phyloP scores from a whole-genome alignment of 176 grass and related monocot genomes.

The Guadua angustifolia region DNA sequence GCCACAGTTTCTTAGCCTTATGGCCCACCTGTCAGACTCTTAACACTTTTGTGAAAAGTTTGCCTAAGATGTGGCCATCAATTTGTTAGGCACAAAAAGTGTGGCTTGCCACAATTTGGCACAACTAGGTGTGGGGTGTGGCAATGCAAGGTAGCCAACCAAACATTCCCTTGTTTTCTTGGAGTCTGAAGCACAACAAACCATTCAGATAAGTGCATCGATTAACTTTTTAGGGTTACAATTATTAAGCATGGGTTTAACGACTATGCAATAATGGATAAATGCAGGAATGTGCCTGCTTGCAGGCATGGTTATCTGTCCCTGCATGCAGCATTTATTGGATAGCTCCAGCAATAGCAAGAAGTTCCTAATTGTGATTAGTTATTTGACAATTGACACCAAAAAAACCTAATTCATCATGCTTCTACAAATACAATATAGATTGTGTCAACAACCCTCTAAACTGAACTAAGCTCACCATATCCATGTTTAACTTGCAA shows the following conservation, averaged over 20 bases:
- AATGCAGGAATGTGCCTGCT: background rate
- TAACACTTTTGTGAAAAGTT: too few relatives aligned
- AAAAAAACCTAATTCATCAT: background rate
- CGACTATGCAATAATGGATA: background rate
- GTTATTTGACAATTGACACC: background rate
- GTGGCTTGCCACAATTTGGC: too few relatives aligned
- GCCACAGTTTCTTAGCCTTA: too few relatives aligned
- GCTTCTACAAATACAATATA: slow-evolving; percentile 12
- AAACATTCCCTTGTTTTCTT: background rate
- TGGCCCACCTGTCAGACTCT: too few relatives aligned
- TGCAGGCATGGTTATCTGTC: background rate
- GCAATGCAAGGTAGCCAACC: too few relatives aligned
- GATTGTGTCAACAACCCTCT: background rate
- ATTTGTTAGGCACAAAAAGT: too few relatives aligned
- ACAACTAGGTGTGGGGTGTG: too few relatives aligned
- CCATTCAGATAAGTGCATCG: background rate
- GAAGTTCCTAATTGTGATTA: background rate
- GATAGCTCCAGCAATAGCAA: background rate
- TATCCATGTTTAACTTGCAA: background rate
- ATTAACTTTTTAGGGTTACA: background rate
- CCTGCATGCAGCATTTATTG: background rate
- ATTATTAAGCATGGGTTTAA: background rate
- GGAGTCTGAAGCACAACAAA: background rate
- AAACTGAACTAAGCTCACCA: background rate
- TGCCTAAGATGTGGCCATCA: too few relatives aligned